Percentiles rank a stretch among this genome's conserved stretches.
phyloP scores from a whole-genome alignment of 2,329 filamentous ascomycete genomes.

The Xylariaceae sp. region DNA sequence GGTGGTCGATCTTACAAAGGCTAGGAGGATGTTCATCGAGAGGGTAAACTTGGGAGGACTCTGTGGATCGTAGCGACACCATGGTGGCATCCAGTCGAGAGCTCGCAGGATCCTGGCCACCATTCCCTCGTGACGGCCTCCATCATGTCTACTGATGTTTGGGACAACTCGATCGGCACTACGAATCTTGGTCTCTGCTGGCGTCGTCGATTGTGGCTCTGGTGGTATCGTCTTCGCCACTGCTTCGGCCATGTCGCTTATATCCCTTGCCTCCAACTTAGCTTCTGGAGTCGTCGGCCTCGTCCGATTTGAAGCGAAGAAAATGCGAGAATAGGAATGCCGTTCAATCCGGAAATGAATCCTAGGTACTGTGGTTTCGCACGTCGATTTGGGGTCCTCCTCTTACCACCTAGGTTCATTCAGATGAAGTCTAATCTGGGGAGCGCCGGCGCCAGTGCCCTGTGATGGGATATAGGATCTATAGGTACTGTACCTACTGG shows the following conservation, averaged over 20 bases:
- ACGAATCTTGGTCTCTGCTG: not conserved
- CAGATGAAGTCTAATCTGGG: too few relatives aligned
- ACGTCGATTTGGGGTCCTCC: too few relatives aligned
- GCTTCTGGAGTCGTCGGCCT: not conserved
- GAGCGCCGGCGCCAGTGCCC: too few relatives aligned
- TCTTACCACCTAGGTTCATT: too few relatives aligned
- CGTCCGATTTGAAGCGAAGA: not conserved
- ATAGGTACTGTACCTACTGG: too few relatives aligned
- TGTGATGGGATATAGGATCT: too few relatives aligned
- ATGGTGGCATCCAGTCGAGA: conserved; percentile 57
- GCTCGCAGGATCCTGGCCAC: conserved; percentile 19
- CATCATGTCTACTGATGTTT: not conserved
- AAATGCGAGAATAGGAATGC: too few relatives aligned
- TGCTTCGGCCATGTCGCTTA: not conserved
- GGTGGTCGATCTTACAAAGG: conserved; percentile 47
- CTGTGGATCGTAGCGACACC: conserved; percentile 64
- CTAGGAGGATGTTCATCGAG: conserved; percentile 66
- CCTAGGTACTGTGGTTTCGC: too few relatives aligned
- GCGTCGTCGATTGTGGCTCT: not conserved
- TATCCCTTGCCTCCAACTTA: not conserved
- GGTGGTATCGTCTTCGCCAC: not conserved
- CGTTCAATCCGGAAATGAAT: too few relatives aligned
- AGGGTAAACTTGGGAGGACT: conserved; percentile 66
- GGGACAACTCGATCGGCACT: not conserved
- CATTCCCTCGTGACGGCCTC: not conserved